These are phyloP conservation scores for Aspergillus coremiiformis DNA, from an alignment of 495 filamentous ascomycete genomes.

Conservation along the genomic window DNA sequence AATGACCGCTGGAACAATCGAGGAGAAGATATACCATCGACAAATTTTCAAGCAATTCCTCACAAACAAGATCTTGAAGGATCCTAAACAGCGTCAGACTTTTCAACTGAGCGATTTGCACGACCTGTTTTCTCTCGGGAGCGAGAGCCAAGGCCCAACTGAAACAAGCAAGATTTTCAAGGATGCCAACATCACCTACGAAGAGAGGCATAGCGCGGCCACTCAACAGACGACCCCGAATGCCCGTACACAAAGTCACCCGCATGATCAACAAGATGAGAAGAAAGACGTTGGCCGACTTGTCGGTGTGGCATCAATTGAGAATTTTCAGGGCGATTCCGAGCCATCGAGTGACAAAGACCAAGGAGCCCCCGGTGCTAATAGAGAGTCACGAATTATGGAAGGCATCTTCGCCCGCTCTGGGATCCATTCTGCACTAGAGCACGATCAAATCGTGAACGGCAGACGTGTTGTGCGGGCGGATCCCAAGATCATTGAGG, in stretches of 20 bases:
- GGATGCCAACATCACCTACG: slow-evolving; percentile 64
- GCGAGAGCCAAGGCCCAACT: slow-evolving; percentile 58
- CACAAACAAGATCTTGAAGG: slow-evolving; percentile 86
- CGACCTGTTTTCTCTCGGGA: slow-evolving; percentile 79
- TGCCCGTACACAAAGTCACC: slow-evolving; percentile 8
- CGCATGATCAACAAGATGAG: slow-evolving; percentile 17
- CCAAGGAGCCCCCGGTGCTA: slow-evolving; percentile 32
- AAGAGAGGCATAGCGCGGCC: slow-evolving; percentile 15
- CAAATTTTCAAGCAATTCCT: slow-evolving; percentile 97
- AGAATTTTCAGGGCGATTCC: slow-evolving; percentile 42
- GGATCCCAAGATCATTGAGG: slow-evolving; percentile 65
- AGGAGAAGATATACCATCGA: slow-evolving; percentile 97
- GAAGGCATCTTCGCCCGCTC: slow-evolving; percentile 78
- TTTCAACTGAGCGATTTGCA: slow-evolving; percentile 83
- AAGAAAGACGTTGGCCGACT: slow-evolving; percentile 43
- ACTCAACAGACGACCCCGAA: slow-evolving; percentile 18
- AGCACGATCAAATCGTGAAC: slow-evolving; percentile 83
- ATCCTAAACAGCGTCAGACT: slow-evolving; percentile 80
- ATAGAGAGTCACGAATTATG: slow-evolving; percentile 61
- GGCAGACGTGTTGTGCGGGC: slow-evolving; percentile 55
- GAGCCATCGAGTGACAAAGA: slow-evolving; percentile 30
- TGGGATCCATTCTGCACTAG: slow-evolving; percentile 74
- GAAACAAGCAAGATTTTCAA: slow-evolving; percentile 83
- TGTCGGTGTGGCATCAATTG: slow-evolving; percentile 51
- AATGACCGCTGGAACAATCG: slow-evolving; percentile 95